Evolutionary conservation across 2,329 filamentous ascomycete species (phyloP).

Genomic region (Didymosphaeria variabile): DNA sequence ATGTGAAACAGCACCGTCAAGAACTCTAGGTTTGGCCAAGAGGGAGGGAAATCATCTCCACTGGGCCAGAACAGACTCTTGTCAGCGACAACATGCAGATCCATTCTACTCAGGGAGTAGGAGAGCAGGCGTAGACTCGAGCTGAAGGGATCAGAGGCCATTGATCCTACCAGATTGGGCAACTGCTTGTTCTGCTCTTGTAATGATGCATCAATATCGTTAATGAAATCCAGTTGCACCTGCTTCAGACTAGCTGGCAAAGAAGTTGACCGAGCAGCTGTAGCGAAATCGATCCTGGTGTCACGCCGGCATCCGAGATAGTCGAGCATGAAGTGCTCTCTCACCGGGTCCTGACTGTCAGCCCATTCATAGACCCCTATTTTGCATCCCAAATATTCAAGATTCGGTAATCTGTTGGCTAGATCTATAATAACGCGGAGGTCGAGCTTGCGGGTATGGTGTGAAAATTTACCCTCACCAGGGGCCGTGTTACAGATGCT

Average conservation of each 20-base stretch:
- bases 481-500: neutral
- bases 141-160: slow-evolving; percentile 7
- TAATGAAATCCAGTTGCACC: slow-evolving; percentile 4
- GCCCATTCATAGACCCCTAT: slow-evolving; percentile 5
- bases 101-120: neutral
- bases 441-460: slow-evolving; percentile 1
- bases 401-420: neutral
- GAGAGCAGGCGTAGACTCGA: slow-evolving; percentile 9
- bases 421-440: slow-evolving; percentile 5
- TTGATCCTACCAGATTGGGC: slow-evolving; percentile 1
- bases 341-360: neutral
- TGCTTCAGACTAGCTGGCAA: neutral
- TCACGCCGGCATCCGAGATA: slow-evolving; percentile 5
- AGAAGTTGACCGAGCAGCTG: neutral
- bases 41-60: neutral
- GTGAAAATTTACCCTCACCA: neutral
- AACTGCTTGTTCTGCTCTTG: neutral
- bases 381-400: slow-evolving; percentile 8
- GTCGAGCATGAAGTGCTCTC: slow-evolving; percentile 3
- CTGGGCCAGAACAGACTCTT: slow-evolving; percentile 10
- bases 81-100: slow-evolving; percentile 11
- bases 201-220: neutral
- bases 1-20: neutral
- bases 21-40: slow-evolving; percentile 3
- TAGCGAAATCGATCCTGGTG: slow-evolving; percentile 1